Percentiles rank a stretch among this genome's conserved stretches.
Conservation (phyloP, 495 filamentous ascomycete genomes). For the Halenospora varia region DNA sequence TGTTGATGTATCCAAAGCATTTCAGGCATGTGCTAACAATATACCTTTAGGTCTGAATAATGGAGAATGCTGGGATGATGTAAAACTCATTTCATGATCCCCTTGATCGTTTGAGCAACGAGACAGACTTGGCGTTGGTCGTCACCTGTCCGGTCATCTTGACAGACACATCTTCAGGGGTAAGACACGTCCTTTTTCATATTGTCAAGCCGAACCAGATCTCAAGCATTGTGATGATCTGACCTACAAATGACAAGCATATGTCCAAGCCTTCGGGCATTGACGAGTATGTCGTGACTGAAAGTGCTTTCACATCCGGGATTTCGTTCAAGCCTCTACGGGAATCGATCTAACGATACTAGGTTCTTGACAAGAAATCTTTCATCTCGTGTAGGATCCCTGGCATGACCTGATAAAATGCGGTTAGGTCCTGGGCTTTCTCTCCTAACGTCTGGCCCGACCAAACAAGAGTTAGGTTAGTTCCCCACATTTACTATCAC, state of each 20-base stretch:
- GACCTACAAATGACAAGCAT: slow-evolving; percentile 74
- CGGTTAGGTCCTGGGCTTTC: too few relatives aligned
- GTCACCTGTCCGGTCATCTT: too few relatives aligned
- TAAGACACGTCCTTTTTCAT: background rate
- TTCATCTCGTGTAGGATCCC: too few relatives aligned
- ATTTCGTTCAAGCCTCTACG: background rate
- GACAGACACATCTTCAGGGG: background rate
- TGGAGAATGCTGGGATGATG: too few relatives aligned
- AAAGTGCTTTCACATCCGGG: slow-evolving; percentile 17
- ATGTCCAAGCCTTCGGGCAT: slow-evolving; percentile 70
- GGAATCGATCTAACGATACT: background rate
- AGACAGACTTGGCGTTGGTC: too few relatives aligned
- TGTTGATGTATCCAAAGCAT: background rate
- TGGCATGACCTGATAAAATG: too few relatives aligned
- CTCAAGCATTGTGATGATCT: slow-evolving; percentile 58
- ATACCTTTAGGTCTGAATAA: background rate
- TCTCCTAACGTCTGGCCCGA: too few relatives aligned
- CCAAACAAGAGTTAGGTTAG: too few relatives aligned
- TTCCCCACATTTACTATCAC: too few relatives aligned
- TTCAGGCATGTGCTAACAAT: background rate
- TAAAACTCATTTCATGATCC: too few relatives aligned
- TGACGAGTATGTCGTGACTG: slow-evolving; percentile 56
- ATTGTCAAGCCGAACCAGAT: slow-evolving; percentile 16
- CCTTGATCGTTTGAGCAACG: too few relatives aligned
- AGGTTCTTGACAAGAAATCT: too few relatives aligned